Percentiles rank a stretch among this genome's conserved stretches.
Evolutionary conservation across 768 basidiomycete species (phyloP).

Genomic region (Kwoniella mangroviensis): DNA sequence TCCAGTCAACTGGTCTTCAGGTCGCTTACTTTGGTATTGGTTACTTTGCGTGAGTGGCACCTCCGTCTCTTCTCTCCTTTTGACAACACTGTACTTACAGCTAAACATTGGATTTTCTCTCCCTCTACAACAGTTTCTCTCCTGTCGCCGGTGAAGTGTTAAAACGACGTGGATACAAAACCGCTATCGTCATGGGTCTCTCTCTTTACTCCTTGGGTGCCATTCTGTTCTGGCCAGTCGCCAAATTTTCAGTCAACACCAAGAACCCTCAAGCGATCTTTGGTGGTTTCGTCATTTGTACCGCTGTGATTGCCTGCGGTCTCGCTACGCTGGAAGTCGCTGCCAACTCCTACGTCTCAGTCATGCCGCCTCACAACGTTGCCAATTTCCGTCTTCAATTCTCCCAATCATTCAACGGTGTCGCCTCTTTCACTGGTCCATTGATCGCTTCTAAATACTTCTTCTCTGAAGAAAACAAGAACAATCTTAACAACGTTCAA

Average conservation of each 20-base stretch:
- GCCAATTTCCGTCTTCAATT: constrained; percentile 78
- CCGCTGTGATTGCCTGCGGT: constrained; percentile 62
- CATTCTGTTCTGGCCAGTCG: constrained; percentile 79
- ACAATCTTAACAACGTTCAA: constrained; percentile 68
- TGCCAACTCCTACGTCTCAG: constrained; percentile 77
- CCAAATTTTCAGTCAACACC: constrained; percentile 61
- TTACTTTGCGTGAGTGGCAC: constrained; percentile 45
- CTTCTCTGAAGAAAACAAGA: constrained; percentile 69
- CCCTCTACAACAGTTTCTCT: constrained; percentile 40
- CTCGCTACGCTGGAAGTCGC: constrained; percentile 64
- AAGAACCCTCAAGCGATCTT: constrained; percentile 62
- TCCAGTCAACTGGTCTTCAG: constrained; percentile 75
- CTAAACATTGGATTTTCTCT: not conserved
- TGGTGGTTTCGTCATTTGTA: constrained; percentile 75
- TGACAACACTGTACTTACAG: too few relatives aligned
- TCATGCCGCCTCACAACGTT: constrained; percentile 64
- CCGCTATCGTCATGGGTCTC: constrained; percentile 51
- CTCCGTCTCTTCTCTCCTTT: not conserved
- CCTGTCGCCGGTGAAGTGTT: constrained; percentile 57
- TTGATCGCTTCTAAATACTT: constrained; percentile 77
- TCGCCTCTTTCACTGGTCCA: constrained; percentile 72
- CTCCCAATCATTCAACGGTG: constrained; percentile 77
- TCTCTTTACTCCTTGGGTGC: constrained; percentile 63
- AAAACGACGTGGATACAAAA: constrained; percentile 71
- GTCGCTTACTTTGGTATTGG: constrained; percentile 65